Percentiles rank a stretch among this genome's conserved stretches.
These are phyloP conservation scores for Datura wrightii DNA, from an alignment of 257 asterid species.

Conservation along the genomic window DNA sequence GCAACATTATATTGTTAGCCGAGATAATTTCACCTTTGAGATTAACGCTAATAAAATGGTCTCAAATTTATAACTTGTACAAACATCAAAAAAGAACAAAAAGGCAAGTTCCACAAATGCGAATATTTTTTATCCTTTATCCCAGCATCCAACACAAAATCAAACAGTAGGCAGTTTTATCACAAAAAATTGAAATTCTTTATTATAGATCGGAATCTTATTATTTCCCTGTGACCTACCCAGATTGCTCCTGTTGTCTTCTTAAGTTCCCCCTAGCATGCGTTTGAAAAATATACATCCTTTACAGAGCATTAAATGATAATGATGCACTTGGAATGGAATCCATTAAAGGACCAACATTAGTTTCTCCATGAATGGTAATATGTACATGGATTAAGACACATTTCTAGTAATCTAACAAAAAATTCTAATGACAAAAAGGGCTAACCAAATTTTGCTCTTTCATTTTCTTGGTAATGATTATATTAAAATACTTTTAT, in stretches of 20 bases:
- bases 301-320: not conserved
- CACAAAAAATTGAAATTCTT: not conserved
- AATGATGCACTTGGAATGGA: slow-evolving; percentile 19
- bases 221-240: slow-evolving; percentile 1
- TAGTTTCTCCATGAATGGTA: not conserved
- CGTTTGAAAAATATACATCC: not conserved
- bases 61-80: slow-evolving; percentile 1
- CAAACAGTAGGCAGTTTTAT: slow-evolving; percentile 8
- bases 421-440: not conserved
- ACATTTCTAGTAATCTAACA: not conserved
- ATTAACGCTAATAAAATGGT: not conserved
- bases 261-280: not conserved
- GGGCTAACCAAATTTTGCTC: not conserved
- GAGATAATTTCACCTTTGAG: not conserved
- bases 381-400: slow-evolving; percentile 6
- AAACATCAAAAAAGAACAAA: slow-evolving; percentile 3
- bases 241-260: not conserved
- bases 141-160: not conserved
- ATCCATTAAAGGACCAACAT: not conserved
- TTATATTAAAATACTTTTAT: slow-evolving; percentile 23
- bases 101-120: not conserved
- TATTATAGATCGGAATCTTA: slow-evolving; percentile 7
- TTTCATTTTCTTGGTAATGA: not conserved
- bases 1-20: not conserved
- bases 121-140: not conserved